Evolutionary conservation across 2,329 filamentous ascomycete genomes (phyloP).

Genomic region (Aureobasidium pullulans): DNA sequence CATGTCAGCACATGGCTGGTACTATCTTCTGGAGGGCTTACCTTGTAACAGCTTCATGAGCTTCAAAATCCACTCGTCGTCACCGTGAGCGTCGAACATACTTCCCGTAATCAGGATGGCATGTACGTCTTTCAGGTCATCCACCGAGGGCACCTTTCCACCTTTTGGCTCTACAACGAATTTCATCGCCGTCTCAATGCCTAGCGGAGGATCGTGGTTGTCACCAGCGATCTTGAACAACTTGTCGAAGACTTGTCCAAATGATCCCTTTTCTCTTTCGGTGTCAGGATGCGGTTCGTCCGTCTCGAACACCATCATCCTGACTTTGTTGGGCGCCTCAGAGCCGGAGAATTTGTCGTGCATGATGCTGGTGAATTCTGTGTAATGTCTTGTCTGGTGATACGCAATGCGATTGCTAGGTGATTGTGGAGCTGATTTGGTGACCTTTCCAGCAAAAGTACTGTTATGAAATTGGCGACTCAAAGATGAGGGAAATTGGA

Average conservation of each 20-base stretch:
- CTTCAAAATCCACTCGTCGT: slow-evolving; percentile 38
- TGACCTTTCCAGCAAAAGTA: not conserved
- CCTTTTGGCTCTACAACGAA: slow-evolving; percentile 42
- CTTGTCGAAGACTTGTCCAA: slow-evolving; percentile 47
- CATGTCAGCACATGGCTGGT: slow-evolving; percentile 9
- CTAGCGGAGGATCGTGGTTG: slow-evolving; percentile 46
- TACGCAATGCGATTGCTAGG: not conserved
- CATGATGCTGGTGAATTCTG: not conserved
- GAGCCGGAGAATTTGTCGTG: slow-evolving; percentile 7
- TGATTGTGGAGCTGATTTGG: not conserved
- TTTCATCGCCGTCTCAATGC: slow-evolving; percentile 47
- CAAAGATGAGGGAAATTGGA: not conserved
- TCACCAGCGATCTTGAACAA: slow-evolving; percentile 47
- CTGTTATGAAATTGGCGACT: not conserved
- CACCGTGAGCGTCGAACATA: slow-evolving; percentile 41
- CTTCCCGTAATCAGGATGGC: slow-evolving; percentile 42
- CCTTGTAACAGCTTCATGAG: slow-evolving; percentile 39
- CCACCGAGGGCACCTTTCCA: slow-evolving; percentile 39
- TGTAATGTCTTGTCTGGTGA: not conserved
- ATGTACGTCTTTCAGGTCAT: slow-evolving; percentile 40
- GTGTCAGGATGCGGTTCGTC: slow-evolving; percentile 49
- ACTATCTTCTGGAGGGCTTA: slow-evolving; percentile 19
- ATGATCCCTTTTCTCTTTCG: slow-evolving; percentile 42
- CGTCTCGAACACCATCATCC: slow-evolving; percentile 51
- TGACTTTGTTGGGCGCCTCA: slow-evolving; percentile 6